phyloP scores from a whole-genome alignment of 768 basidiomycete genomes.

The Boletales sp. region DNA sequence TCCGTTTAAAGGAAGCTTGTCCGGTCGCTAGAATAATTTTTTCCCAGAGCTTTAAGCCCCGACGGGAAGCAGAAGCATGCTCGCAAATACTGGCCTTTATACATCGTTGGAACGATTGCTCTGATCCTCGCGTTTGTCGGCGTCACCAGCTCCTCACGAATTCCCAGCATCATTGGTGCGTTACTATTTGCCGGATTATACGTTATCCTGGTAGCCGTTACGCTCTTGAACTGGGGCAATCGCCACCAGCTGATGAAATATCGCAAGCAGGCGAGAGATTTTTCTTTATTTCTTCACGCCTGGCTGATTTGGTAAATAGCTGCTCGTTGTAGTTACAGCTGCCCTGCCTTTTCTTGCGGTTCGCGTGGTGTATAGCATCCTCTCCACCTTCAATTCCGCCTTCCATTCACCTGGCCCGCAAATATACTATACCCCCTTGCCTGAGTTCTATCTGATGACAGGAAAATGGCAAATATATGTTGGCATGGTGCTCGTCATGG shows the following conservation, averaged over 20 bases:
- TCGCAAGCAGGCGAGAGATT: conserved; percentile 32
- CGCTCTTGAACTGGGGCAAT: conserved; percentile 50
- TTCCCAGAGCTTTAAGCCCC: conserved; percentile 28
- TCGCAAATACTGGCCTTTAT: conserved; percentile 23
- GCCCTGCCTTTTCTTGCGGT: conserved; percentile 62
- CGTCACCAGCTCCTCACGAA: conserved; percentile 14
- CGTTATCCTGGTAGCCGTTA: conserved; percentile 43
- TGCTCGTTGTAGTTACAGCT: conserved; percentile 50
- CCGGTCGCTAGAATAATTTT: conserved; percentile 1
- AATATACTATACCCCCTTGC: conserved; percentile 33
- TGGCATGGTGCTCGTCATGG: conserved; percentile 57
- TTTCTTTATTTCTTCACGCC: background rate
- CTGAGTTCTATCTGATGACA: conserved; percentile 52
- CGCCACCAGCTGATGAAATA: conserved; percentile 34
- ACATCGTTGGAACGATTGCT: conserved; percentile 26
- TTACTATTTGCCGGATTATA: conserved; percentile 35
- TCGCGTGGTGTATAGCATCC: conserved; percentile 44
- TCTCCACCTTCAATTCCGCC: conserved; percentile 56
- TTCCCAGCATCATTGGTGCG: conserved; percentile 25
- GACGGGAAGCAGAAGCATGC: conserved; percentile 11
- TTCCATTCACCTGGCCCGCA: conserved; percentile 46
- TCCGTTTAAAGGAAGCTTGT: background rate
- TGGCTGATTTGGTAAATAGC: conserved; percentile 33
- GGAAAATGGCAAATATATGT: conserved; percentile 60
- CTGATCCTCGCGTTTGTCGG: conserved; percentile 34